These are phyloP conservation scores for Vitis hybrid DNA, from an alignment of 177 flowering plant species.

Conservation along the genomic window DNA sequence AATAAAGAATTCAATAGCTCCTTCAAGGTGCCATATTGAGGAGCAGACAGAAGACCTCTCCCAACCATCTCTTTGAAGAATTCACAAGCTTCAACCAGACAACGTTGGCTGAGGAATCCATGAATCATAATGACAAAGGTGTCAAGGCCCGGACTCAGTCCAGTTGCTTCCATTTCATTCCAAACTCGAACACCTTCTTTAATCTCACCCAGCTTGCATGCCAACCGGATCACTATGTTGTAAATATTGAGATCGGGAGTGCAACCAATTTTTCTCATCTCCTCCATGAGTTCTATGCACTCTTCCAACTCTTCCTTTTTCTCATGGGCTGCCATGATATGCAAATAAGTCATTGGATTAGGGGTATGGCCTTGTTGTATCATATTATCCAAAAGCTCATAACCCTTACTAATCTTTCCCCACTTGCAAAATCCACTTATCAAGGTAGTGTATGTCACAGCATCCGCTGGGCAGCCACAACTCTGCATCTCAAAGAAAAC, in stretches of 20 bases:
- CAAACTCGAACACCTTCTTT: conserved; percentile 61
- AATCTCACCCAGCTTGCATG: conserved; percentile 76
- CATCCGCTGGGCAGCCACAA: conserved; percentile 75
- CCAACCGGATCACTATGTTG: conserved; percentile 65
- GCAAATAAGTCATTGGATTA: conserved; percentile 59
- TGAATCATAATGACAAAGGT: conserved; percentile 67
- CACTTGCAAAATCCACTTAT: conserved; percentile 89
- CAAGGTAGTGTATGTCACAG: conserved; percentile 74
- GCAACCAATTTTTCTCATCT: conserved; percentile 60
- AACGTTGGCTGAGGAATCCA: conserved; percentile 66
- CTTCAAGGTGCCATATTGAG: conserved; percentile 82
- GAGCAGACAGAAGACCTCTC: conserved; percentile 70
- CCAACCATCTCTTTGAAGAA: conserved; percentile 86
- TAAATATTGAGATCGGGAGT: conserved; percentile 62
- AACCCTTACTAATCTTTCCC: conserved; percentile 64
- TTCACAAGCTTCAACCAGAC: conserved; percentile 69
- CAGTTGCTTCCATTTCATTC: conserved; percentile 70
- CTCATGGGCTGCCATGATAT: conserved; percentile 80
- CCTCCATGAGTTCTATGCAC: conserved; percentile 60
- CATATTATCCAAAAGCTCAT: conserved; percentile 77
- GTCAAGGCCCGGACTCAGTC: conserved; percentile 68
- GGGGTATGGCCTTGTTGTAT: conserved; percentile 57
- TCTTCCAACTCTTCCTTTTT: conserved; percentile 84
- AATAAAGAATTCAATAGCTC: conserved; percentile 64
- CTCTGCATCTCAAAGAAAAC: conserved; percentile 68